Evolutionary conservation across 352 stramenopile genomes (phyloP), one percentile per base, ranked within the genome.

Genomic region (Paralagenidium karlingii): DNA sequence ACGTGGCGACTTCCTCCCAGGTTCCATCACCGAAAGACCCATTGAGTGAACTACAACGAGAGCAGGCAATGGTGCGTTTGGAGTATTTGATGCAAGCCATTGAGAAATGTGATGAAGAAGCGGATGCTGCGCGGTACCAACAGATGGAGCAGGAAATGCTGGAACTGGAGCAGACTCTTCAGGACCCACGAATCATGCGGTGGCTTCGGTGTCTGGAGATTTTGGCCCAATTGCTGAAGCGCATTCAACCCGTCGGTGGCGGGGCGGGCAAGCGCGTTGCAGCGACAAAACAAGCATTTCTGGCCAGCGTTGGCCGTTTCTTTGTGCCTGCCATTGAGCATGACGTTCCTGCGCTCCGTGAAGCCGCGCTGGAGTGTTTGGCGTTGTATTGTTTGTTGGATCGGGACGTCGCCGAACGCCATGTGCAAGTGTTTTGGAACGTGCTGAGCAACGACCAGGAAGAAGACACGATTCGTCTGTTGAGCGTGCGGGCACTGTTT

Each of bases 281-380:
- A 7, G 3, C 22, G 7, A 36, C 7, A 7, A 9, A n/a, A n/a
- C n/a, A n/a, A n/a, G n/a, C 74, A 11, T 68, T 68, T 9, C 59
- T 87, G 26, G 63, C 64, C 9, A 68, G 70, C 18, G 75, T 87
- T 44, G 58, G 63, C 22, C 68, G 68, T 3, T 84, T 84, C 40
- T 85, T 88, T 40, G 43, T 88, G 7, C 75, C 75, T 21, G 68
- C 75, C 0, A 78, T 88, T 22, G 75, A 88, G 38, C 82, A 63
- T 38, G 75, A 88, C 15, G 60, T 88, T 1, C 69, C 69, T 8
- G 75, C 71, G 10, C 49, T 88, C 15, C 60, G 75, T 33, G 75
- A 85, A 51, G 63, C 65, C 11, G 75, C 68, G 22, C 67, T 88
- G 43, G 71, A 86, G 44, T 82, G 75, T 34, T 53, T 88, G 9